A percentile compares a stretch with the other conserved stretches of the same genome.
Conservation (phyloP, 2,329 filamentous ascomycete genomes). For the Cytospora mali region DNA sequence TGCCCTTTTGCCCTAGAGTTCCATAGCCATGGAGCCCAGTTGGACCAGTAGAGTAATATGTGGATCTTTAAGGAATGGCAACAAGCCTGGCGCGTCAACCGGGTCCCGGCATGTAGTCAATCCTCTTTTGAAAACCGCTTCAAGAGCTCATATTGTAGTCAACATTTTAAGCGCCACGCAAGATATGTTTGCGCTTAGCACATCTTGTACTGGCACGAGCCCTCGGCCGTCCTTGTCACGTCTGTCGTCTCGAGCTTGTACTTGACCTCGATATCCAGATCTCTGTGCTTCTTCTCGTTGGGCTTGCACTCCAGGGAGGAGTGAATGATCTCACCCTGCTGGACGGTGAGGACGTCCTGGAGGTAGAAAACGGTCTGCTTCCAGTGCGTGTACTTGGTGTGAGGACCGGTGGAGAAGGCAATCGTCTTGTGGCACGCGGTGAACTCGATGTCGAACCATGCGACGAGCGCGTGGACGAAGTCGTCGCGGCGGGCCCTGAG, state of each 20-base stretch:
- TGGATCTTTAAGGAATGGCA: neutral
- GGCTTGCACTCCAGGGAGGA: constrained; percentile 80
- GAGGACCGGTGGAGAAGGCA: constrained; percentile 92
- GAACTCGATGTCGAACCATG: constrained; percentile 99
- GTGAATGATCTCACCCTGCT: constrained; percentile 78
- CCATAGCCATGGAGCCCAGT: neutral
- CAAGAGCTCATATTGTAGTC: neutral
- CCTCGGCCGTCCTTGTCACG: constrained; percentile 66
- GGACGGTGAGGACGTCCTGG: constrained; percentile 87
- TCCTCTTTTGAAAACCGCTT: neutral
- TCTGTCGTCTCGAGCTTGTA: constrained; percentile 83
- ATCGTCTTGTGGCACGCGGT: constrained; percentile 98
- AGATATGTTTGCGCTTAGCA: constrained; percentile 48
- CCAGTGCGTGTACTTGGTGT: constrained; percentile 99
- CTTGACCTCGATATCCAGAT: constrained; percentile 86
- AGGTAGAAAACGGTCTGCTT: constrained; percentile 99
- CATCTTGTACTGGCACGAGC: constrained; percentile 79
- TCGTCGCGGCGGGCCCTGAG: constrained; percentile 82
- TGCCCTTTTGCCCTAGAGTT: neutral
- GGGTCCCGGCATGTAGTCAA: neutral
- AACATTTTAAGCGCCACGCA: neutral
- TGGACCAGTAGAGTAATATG: neutral
- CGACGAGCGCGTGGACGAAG: constrained; percentile 93
- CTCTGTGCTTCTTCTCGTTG: constrained; percentile 90
- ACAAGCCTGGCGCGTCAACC: neutral